Evolutionary conservation across 352 stramenopile genomes (phyloP).

Genomic region (Phytophthora pini): DNA sequence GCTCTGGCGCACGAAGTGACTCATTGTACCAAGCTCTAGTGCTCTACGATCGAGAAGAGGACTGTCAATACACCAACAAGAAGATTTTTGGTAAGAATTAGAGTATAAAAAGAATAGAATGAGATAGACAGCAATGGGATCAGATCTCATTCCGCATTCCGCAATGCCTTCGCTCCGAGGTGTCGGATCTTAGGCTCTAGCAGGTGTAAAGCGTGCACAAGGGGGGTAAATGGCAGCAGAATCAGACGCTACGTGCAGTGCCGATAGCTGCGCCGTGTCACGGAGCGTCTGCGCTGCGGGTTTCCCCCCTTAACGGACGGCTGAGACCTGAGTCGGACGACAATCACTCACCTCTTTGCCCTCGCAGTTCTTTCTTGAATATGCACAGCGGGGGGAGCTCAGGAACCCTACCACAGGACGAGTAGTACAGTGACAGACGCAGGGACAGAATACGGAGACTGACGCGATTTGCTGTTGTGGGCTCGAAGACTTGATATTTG

Average conservation of each 20-base stretch:
- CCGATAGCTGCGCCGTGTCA: not conserved
- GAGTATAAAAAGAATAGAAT: not conserved
- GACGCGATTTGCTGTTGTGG: conserved; percentile 32
- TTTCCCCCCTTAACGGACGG: not conserved
- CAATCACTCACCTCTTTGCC: conserved; percentile 32
- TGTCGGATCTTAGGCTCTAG: conserved; percentile 15
- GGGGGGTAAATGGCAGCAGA: not conserved
- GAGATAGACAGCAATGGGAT: not conserved
- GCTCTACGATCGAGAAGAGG: conserved; percentile 2
- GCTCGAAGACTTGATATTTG: conserved; percentile 11
- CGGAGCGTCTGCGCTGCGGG: not conserved
- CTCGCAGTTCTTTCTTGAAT: conserved; percentile 40
- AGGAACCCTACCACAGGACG: conserved; percentile 32
- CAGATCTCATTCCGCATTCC: conserved; percentile 8
- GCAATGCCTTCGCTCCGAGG: not conserved
- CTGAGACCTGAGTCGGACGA: not conserved
- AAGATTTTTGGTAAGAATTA: conserved; percentile 1
- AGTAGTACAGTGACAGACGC: conserved; percentile 30
- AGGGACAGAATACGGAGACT: conserved; percentile 24
- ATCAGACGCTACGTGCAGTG: not conserved
- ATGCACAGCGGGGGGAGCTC: conserved; percentile 39
- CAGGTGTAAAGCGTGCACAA: not conserved
- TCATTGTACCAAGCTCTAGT: conserved; percentile 68
- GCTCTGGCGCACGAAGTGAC: conserved; percentile 95
- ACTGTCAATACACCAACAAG: conserved; percentile 12